phyloP scores from a whole-genome alignment of 331 rosid species.

The Erythrophleum ivorense region DNA sequence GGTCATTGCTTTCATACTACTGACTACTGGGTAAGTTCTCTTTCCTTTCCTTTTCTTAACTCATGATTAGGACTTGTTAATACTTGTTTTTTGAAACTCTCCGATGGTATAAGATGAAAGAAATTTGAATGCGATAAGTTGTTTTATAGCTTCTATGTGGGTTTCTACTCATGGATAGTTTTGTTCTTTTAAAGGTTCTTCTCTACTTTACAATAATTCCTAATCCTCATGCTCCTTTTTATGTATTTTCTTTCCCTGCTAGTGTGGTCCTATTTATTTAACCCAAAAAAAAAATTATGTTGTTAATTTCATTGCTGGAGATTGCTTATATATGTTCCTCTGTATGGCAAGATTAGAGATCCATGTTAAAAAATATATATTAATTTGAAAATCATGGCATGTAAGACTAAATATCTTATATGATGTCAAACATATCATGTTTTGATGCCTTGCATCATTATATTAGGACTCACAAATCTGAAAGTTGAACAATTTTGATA shows the following conservation, averaged over 20 bases:
- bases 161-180: constrained; percentile 7
- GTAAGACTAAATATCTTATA: background rate
- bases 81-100: constrained; percentile 23
- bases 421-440: background rate
- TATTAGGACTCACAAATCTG: constrained; percentile 25
- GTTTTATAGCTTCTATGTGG: constrained; percentile 10
- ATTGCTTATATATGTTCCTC: background rate
- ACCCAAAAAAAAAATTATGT: background rate
- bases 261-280: background rate
- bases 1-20: constrained; percentile 66
- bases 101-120: constrained; percentile 15
- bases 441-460: constrained; percentile 13
- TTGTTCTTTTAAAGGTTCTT: constrained; percentile 16
- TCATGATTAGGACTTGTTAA: background rate
- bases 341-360: background rate
- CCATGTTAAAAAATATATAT: background rate
- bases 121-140: background rate
- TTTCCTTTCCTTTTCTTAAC: constrained; percentile 6
- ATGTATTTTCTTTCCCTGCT: constrained; percentile 1
- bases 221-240: constrained; percentile 16
- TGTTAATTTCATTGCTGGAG: background rate
- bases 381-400: background rate
- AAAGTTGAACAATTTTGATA: constrained; percentile 43
- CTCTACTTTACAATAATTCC: background rate
- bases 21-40: constrained; percentile 64